Conservation (phyloP, 352 stramenopile genomes). For the Thalassiosira exigua region DNA sequence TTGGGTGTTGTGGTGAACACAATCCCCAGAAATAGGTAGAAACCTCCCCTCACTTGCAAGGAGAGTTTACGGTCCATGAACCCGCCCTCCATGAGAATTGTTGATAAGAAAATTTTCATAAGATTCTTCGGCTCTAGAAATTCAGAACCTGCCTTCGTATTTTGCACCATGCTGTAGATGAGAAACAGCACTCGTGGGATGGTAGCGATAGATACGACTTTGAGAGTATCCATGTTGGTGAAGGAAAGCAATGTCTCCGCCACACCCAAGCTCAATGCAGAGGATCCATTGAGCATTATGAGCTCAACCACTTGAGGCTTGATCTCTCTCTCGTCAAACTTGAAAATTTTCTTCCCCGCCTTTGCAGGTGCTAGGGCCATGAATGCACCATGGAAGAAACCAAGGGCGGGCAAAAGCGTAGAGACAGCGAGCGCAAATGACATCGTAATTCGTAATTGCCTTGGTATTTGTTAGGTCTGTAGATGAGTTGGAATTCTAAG, state of each 20-base stretch:
- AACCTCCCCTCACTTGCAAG: constrained; percentile 6
- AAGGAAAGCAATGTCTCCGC: constrained; percentile 11
- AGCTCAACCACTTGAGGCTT: constrained; percentile 9
- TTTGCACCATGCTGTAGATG: neutral
- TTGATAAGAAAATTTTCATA: neutral
- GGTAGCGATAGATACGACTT: neutral
- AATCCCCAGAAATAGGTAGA: constrained; percentile 6
- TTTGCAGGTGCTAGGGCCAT: neutral
- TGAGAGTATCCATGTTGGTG: neutral
- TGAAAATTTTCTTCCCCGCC: constrained; percentile 7
- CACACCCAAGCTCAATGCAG: constrained; percentile 2
- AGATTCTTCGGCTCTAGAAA: neutral
- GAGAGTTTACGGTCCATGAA: constrained; percentile 1
- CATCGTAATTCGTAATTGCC: too few relatives aligned
- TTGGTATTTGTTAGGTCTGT: too few relatives aligned
- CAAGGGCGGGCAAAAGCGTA: neutral
- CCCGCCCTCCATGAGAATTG: constrained; percentile 2
- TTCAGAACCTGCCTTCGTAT: neutral
- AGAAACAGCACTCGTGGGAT: constrained; percentile 10
- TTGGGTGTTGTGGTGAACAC: neutral
- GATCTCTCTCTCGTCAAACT: constrained; percentile 12
- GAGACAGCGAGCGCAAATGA: neutral
- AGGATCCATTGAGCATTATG: neutral
- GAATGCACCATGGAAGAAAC: neutral
- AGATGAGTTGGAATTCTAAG: too few relatives aligned